These are phyloP conservation scores for Cercophora newfieldiana DNA, from an alignment of 495 filamentous ascomycete species.

Conservation along the genomic window DNA sequence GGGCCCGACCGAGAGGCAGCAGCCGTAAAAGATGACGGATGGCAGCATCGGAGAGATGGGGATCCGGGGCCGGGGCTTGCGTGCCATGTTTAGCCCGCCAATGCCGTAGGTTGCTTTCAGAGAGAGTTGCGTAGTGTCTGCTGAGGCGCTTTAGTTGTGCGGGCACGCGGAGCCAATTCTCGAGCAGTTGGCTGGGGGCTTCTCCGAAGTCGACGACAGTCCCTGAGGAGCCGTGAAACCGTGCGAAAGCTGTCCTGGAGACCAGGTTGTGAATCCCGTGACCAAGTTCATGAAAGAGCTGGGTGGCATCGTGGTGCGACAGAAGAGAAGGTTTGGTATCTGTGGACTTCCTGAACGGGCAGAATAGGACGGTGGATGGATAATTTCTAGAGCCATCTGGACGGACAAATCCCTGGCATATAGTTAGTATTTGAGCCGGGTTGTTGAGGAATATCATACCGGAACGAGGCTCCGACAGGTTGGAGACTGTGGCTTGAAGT, in stretches of 20 bases:
- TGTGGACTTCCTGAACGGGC: constrained; percentile 70
- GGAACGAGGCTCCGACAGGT: constrained; percentile 59
- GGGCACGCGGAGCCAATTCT: constrained; percentile 77
- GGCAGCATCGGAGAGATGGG: background rate
- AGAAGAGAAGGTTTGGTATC: constrained; percentile 69
- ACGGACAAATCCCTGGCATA: constrained; percentile 56
- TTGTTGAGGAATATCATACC: constrained; percentile 19
- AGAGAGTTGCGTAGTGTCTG: constrained; percentile 49
- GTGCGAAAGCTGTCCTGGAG: constrained; percentile 63
- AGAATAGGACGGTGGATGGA: constrained; percentile 69
- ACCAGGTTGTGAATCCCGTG: constrained; percentile 74
- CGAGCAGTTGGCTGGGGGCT: constrained; percentile 70
- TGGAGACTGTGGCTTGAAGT: constrained; percentile 64
- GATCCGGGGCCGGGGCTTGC: background rate
- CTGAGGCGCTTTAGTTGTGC: constrained; percentile 67
- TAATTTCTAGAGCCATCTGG: constrained; percentile 60
- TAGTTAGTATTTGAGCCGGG: background rate
- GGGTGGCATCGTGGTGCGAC: constrained; percentile 70
- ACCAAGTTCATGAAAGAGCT: constrained; percentile 67
- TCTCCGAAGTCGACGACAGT: constrained; percentile 74
- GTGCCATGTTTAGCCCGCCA: constrained; percentile 8
- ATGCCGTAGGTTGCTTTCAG: background rate
- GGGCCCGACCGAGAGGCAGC: constrained; percentile 27
- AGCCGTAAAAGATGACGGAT: background rate
- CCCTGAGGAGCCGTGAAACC: constrained; percentile 66